A percentile compares a stretch with the other conserved stretches of the same genome.
phyloP scores from a whole-genome alignment of 1,284 basidiomycete genomes.

The Filobasidium uniguttulatum region DNA sequence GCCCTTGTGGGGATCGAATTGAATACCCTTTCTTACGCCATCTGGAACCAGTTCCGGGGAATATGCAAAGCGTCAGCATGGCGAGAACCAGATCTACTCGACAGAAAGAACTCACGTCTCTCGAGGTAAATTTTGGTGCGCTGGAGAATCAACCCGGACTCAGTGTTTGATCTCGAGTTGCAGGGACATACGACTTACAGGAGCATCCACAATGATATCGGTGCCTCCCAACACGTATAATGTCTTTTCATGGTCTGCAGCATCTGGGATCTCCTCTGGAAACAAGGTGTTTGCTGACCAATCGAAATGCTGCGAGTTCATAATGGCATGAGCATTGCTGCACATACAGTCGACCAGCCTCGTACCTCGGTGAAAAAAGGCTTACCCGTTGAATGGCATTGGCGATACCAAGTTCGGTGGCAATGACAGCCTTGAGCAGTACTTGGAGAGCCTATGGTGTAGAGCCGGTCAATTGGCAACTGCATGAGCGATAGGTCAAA shows the following conservation, averaged over 20 bases:
- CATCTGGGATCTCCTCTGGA: slow-evolving; percentile 73
- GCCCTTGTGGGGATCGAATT: slow-evolving; percentile 51
- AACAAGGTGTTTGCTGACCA: slow-evolving; percentile 81
- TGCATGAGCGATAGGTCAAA: background rate
- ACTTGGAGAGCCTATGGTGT: slow-evolving; percentile 52
- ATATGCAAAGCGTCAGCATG: slow-evolving; percentile 1
- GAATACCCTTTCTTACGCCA: slow-evolving; percentile 55
- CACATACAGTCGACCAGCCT: background rate
- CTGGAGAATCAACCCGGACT: slow-evolving; percentile 31
- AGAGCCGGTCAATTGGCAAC: slow-evolving; percentile 6
- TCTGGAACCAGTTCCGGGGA: slow-evolving; percentile 45
- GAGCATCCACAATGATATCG: slow-evolving; percentile 62
- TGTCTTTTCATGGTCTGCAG: slow-evolving; percentile 41
- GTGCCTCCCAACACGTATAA: slow-evolving; percentile 64
- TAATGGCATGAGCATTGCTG: background rate
- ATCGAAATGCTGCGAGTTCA: slow-evolving; percentile 27
- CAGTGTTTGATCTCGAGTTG: background rate
- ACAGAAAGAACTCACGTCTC: slow-evolving; percentile 29
- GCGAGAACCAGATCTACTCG: background rate
- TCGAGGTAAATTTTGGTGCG: slow-evolving; percentile 58
- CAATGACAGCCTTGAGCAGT: slow-evolving; percentile 71
- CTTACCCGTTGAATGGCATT: slow-evolving; percentile 58
- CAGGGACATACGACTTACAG: slow-evolving; percentile 37
- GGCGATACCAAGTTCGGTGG: slow-evolving; percentile 68
- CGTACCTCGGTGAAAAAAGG: background rate